Evolutionary conservation across 2,329 filamentous ascomycete genomes (phyloP), one percentile per base, ranked within the genome.

Genomic region (Aspergillus pseudoglaucus): DNA sequence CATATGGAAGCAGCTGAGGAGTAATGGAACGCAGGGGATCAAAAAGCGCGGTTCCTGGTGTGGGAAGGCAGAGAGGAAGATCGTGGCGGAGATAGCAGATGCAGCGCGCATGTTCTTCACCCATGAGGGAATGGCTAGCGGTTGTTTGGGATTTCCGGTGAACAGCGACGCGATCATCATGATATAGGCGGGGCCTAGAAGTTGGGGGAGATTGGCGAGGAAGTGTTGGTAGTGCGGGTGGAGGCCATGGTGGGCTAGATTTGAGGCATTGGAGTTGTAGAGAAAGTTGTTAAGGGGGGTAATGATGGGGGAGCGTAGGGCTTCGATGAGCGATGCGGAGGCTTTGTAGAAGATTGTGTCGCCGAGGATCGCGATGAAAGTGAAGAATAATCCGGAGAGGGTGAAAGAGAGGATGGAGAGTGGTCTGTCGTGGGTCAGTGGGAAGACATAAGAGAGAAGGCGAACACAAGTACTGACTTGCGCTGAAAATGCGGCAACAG

Each of bases 401-500:
- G 81, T 64, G 58, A 93, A 77, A 48, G 81, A 78, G 53, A 82
- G 62, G 43, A 95, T 72, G 46, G 78, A 77, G 47, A 75, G 66
- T 35, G 79, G 80, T 57, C 79, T 82, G 51, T 10, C 39, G 10
- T 25, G 12, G 49, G 43, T 57, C 45, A 56, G 47, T 45, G 17
- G 39, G 27, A 39, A 6, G 18, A 39, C 14, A 17, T 22, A 20
- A 17, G 18, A 32, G 20, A 35, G 44, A 25, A 37, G 18, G 46
- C 32, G 18, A 20, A 32, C 23, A 10, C 10, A 18, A 10, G 20
- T 6, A 72, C 81, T 63, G 70, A 93, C 87, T 85, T 91, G 67
- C 83, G 83, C 66, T 81, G 72, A 63, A 95, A 93, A 73, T 95
- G 87, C 55, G 89, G 89, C 66, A 97, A 75, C 62, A 98, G 76